Percentiles rank a stretch among this genome's conserved stretches.
phyloP scores from a whole-genome alignment of 2,329 filamentous ascomycete species.

The Fusarium xyrophilum region DNA sequence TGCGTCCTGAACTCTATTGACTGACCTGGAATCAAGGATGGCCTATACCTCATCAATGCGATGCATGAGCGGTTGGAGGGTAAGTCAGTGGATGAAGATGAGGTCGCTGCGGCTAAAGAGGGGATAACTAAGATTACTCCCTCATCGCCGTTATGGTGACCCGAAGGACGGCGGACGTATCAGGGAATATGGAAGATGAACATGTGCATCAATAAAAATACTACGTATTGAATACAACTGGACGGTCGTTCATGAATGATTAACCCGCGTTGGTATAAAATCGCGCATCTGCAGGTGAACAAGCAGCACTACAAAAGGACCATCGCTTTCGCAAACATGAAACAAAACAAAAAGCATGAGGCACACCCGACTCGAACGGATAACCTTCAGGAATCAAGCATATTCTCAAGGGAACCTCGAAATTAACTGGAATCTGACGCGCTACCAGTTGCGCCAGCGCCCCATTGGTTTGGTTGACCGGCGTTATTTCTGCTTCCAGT shows the following conservation, averaged over 20 bases:
- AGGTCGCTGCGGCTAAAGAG: not conserved
- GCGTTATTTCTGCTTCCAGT: not conserved
- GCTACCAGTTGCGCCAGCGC: conserved; percentile 23
- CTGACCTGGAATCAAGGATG: not conserved
- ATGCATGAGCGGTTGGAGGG: not conserved
- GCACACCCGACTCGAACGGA: conserved; percentile 20
- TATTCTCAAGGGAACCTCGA: not conserved
- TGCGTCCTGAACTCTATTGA: not conserved
- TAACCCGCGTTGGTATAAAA: not conserved
- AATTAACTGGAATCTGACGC: conserved; percentile 16
- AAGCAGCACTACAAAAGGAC: not conserved
- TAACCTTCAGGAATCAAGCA: conserved; percentile 20
- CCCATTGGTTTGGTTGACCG: not conserved
- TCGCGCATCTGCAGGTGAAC: not conserved
- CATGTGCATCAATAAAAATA: rapidly evolving
- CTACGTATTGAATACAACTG: rapidly evolving
- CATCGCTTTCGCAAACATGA: rapidly evolving
- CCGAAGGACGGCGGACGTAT: not conserved
- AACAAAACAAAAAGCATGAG: conserved; percentile 3
- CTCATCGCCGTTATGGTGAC: not conserved
- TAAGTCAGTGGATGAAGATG: not conserved
- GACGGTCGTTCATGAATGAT: rapidly evolving
- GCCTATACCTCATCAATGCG: not conserved
- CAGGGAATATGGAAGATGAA: not conserved
- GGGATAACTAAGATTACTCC: not conserved